Evolutionary conservation across 73 alveolate species (phyloP), one percentile per base, ranked within the genome.

Genomic region (Stentor roeselii): DNA sequence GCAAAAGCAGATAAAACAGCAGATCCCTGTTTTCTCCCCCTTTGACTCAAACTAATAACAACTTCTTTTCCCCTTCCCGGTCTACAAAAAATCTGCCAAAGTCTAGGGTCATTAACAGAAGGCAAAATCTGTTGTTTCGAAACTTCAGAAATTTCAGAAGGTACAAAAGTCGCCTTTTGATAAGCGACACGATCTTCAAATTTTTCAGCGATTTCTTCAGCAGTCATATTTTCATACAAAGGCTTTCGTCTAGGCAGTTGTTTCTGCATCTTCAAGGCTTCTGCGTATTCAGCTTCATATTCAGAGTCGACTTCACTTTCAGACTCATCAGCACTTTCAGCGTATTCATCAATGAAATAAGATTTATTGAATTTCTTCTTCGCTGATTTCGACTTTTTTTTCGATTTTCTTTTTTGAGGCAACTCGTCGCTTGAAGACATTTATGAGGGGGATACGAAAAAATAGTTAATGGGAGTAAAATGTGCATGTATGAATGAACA

Each of bases 41-140:
- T 95, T 75, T 90, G 92, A 91, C 88, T 89, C 76, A 95, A 82
- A 78, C 88, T 83, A 35, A 91, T 86, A 39, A 90, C 84, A 50
- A 93, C 92, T 60, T 92, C 94, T 90, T 92, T 95, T 83, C 92
- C 99, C n/a, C 85, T 87, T 1, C 98, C 98, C 38, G 87, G 89
- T 84, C 89, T 93, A 40, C 95, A 91, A 89, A 89, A 91, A 21
- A 95, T 84, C 14, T 87, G 78, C 98, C 98, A 95, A 36, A 95
- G 82, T 82, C 89, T 92, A 2, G 99, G 99, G 87, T 92, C 98
- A 36, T 90, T 21, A 14, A 86, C 87, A 6, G 94, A 77, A 3
- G 99, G 99, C 58, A 83, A 77, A 30, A 88, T 85, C 3, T 86
- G 84, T 87, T 93, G 94, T 39, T 90, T 15, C n/a, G 84, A 76